A percentile compares a stretch with the other conserved stretches of the same genome.
These are phyloP conservation scores for Neurospora sublineolata DNA, from an alignment of 495 filamentous ascomycete genomes.

Conservation along the genomic window DNA sequence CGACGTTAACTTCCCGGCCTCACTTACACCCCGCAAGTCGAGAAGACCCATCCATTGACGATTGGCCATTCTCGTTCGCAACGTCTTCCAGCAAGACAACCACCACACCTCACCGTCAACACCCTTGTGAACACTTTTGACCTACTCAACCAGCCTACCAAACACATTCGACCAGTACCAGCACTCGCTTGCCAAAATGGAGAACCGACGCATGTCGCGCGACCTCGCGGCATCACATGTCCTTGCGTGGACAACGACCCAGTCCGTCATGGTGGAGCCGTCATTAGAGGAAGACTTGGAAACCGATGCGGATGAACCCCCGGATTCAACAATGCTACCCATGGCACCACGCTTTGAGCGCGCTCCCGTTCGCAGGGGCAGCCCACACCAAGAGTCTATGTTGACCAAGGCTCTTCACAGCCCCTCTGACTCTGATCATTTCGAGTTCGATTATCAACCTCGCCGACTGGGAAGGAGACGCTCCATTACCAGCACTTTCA, in stretches of 20 bases:
- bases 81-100: background rate
- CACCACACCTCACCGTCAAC: background rate
- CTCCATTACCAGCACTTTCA: conserved; percentile 67
- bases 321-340: conserved; percentile 13
- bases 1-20: background rate
- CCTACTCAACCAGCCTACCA: background rate
- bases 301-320: conserved; percentile 24
- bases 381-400: conserved; percentile 56
- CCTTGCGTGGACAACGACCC: conserved; percentile 29
- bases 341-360: conserved; percentile 28
- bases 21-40: conserved; percentile 1
- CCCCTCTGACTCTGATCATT: conserved; percentile 43
- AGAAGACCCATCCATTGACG: background rate
- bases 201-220: conserved; percentile 24
- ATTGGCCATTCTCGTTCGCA: background rate
- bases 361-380: conserved; percentile 27
- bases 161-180: background rate
- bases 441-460: conserved; percentile 10
- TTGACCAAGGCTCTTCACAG: conserved; percentile 67
- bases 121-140: background rate
- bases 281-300: conserved; percentile 29
- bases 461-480: conserved; percentile 34
- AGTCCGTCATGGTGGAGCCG: conserved; percentile 31
- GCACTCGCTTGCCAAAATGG: conserved; percentile 20
- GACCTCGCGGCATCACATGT: conserved; percentile 28